A percentile compares a stretch with the other conserved stretches of the same genome.
phyloP scores from a whole-genome alignment of 768 basidiomycete genomes.

The Tulasnella sp. region DNA sequence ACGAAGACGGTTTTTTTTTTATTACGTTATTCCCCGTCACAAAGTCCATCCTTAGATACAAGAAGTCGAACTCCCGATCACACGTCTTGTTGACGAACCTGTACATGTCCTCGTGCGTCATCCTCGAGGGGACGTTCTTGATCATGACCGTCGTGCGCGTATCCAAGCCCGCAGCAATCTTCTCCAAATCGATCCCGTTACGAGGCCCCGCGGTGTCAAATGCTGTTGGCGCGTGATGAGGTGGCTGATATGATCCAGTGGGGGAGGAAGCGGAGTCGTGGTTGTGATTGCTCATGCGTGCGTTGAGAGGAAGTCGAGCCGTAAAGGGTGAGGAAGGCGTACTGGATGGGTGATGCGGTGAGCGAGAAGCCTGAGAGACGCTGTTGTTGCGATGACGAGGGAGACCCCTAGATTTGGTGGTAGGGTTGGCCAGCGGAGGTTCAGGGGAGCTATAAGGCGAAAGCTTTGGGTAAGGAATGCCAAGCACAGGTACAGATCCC shows the following conservation, averaged over 20 bases:
- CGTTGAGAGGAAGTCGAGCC: constrained; percentile 22
- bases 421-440: too few relatives aligned
- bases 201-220: constrained; percentile 20
- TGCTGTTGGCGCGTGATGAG: constrained; percentile 4
- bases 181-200: constrained; percentile 53
- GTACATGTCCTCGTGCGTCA: constrained; percentile 17
- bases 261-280: constrained; percentile 6
- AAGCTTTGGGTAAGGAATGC: too few relatives aligned
- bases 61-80: constrained; percentile 68
- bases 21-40: constrained; percentile 26
- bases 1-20: constrained; percentile 4
- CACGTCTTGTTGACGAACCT: constrained; percentile 29
- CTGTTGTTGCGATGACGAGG: constrained; percentile 4
- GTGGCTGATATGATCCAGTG: not conserved
- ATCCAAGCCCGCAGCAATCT: constrained; percentile 67
- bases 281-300: constrained; percentile 24
- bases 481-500: too few relatives aligned
- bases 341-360: not conserved
- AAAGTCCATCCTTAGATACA: constrained; percentile 47
- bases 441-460: too few relatives aligned
- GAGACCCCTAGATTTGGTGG: not conserved
- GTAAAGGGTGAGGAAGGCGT: not conserved
- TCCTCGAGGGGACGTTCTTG: constrained; percentile 62
- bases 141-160: constrained; percentile 81
- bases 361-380: not conserved